Evolutionary conservation across 2,329 filamentous ascomycete species (phyloP).

Genomic region (Aspergillus eucalypticola): DNA sequence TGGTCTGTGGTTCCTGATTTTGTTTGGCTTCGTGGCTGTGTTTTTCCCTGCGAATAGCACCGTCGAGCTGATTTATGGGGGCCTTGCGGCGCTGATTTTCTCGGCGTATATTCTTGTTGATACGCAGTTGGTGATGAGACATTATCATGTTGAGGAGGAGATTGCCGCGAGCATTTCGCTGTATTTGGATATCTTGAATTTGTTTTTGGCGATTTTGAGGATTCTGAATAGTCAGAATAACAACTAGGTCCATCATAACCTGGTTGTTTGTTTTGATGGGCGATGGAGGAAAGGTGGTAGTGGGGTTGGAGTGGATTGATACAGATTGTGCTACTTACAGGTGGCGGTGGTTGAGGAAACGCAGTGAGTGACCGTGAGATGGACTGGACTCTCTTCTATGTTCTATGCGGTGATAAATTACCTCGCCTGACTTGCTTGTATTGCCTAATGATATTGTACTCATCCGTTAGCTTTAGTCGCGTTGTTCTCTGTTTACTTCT

Average conservation of each 20-base stretch:
- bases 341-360: background rate
- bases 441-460: background rate
- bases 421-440: background rate
- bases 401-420: background rate
- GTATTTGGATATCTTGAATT: slow-evolving; percentile 94
- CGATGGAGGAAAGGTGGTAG: background rate
- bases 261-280: background rate
- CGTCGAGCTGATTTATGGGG: slow-evolving; percentile 80
- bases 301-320: background rate
- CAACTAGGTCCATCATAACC: slow-evolving; percentile 60
- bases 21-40: slow-evolving; percentile 88
- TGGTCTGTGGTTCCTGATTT: slow-evolving; percentile 80
- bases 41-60: slow-evolving; percentile 86
- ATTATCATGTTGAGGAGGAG: slow-evolving; percentile 97
- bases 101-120: slow-evolving; percentile 94
- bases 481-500: background rate
- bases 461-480: background rate
- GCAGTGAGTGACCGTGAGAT: background rate
- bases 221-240: slow-evolving; percentile 96
- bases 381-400: too few relatives aligned
- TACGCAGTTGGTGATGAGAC: slow-evolving; percentile 90
- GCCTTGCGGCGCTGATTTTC: slow-evolving; percentile 81
- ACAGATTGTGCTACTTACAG: background rate
- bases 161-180: slow-evolving; percentile 93
- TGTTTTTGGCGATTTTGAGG: slow-evolving; percentile 92